A percentile compares a stretch with the other conserved stretches of the same genome.
phyloP scores from a whole-genome alignment of 192 early-diverging fungal species.

The Coemansia sp. region DNA sequence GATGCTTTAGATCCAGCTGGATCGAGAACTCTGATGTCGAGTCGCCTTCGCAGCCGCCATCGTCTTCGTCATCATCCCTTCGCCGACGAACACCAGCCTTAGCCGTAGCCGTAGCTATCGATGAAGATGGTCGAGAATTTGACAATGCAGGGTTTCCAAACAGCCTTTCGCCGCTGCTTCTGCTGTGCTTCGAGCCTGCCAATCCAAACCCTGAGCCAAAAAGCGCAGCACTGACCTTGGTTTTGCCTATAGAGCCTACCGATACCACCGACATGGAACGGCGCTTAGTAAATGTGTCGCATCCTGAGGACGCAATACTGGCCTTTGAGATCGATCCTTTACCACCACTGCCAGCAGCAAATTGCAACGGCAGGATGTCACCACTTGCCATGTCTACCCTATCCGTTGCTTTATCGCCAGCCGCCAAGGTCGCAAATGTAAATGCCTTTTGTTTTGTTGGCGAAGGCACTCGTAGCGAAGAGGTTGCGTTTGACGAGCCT shows the following conservation, averaged over 20 bases:
- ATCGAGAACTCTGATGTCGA: constrained; percentile 41
- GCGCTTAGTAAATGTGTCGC: constrained; percentile 32
- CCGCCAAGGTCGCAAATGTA: not conserved
- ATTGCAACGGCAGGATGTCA: not conserved
- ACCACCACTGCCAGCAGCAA: not conserved
- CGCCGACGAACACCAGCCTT: not conserved
- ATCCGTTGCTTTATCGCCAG: not conserved
- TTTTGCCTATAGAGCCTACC: constrained; percentile 11
- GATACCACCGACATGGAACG: constrained; percentile 50
- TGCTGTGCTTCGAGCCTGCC: not conserved
- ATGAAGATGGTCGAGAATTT: constrained; percentile 8
- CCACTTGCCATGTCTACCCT: not conserved
- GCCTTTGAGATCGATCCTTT: not conserved
- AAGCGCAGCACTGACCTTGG: not conserved
- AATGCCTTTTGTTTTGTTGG: constrained; percentile 15
- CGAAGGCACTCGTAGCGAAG: constrained; percentile 15
- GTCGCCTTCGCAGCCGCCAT: constrained; percentile 1
- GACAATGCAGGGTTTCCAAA: not conserved
- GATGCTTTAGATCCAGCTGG: constrained; percentile 34
- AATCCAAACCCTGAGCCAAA: constrained; percentile 5
- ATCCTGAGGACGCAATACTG: not conserved
- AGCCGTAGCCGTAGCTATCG: not conserved
- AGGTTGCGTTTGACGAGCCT: constrained; percentile 8
- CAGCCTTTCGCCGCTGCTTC: constrained; percentile 1
- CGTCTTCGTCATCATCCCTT: constrained; percentile 20